Percentiles rank a stretch among this genome's conserved stretches.
phyloP scores from a whole-genome alignment of 2,329 filamentous ascomycete genomes.

The Septoria linicola region DNA sequence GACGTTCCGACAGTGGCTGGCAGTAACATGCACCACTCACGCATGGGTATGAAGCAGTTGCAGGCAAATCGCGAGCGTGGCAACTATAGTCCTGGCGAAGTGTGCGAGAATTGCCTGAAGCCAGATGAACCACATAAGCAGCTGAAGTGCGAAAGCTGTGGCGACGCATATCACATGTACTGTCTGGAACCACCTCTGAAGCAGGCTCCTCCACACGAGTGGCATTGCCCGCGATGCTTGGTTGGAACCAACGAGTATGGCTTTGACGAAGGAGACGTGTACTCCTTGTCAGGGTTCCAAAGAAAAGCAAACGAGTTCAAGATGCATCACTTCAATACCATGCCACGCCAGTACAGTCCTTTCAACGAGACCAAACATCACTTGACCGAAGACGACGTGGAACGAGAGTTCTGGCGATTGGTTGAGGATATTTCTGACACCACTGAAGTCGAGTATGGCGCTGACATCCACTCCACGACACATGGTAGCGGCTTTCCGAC shows the following conservation, averaged over 20 bases:
- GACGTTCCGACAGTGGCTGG: constrained; percentile 81
- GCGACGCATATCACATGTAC: constrained; percentile 79
- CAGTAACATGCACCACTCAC: constrained; percentile 93
- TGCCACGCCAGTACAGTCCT: constrained; percentile 62
- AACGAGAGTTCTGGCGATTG: constrained; percentile 93
- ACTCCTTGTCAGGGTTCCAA: constrained; percentile 93
- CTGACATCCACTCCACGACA: constrained; percentile 96
- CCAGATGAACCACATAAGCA: constrained; percentile 70
- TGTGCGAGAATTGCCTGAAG: constrained; percentile 83
- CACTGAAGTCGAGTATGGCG: constrained; percentile 96
- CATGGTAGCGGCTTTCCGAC: constrained; percentile 97
- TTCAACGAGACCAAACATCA: constrained; percentile 75
- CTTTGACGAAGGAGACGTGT: constrained; percentile 93
- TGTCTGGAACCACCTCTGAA: constrained; percentile 87
- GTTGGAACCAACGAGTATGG: constrained; percentile 96
- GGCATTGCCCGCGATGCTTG: constrained; percentile 93
- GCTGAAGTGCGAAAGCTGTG: constrained; percentile 86
- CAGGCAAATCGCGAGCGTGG: constrained; percentile 56
- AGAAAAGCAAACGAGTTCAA: constrained; percentile 96
- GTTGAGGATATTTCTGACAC: constrained; percentile 93
- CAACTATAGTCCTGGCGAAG: constrained; percentile 59
- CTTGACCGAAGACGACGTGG: constrained; percentile 91
- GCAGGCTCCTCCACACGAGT: constrained; percentile 78
- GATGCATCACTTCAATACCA: constrained; percentile 81
- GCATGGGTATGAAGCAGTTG: constrained; percentile 71